Base-by-base conservation (phyloP, 2,329 filamentous ascomycete genomes). In the Ophiostoma triangulosporum region DNA sequence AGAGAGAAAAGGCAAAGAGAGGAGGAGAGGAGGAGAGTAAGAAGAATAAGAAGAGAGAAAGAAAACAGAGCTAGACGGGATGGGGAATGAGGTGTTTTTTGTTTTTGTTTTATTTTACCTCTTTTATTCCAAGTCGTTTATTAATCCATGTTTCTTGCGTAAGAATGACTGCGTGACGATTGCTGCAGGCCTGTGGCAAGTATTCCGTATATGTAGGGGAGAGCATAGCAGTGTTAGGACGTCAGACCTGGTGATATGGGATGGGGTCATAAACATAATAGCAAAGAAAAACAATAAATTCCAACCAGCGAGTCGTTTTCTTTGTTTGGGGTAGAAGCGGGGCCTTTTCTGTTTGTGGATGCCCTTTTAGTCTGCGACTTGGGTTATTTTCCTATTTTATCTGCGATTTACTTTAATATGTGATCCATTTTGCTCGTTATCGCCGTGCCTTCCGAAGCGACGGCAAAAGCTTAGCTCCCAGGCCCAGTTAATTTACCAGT, bases 391-490 rank as follows among this genome's bases (percentile, higher is more conserved):
- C 6, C 26, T 45, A 17, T 29, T 46, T 46, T 29, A 11, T 17
- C 15, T 46, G 26, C 15, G 17, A 46, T 29, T 17, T 29, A 11
- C 3, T 46, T 46, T 31, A 31, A 20, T 46, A 32, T 51, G 48
- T 54, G 35, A 26, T 17, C 32, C 40, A 22, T 52, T 52, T 50
- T 40, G 38, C 20, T 51, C n/a, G 51, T 59, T 59, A 59, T 58
- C 55, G 57, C 58, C 58, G 58, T 53, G 45, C 40, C 40, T 57
- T 58, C 58, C 58, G 58, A 43, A 32, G 48, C 32, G n/a, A 45
- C 43, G 50, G 36, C 49, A 51, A 57, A 53, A 56, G 57, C 55
- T 56, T 57, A 59, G 57, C 58, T 59, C 43, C 48, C 35, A 17
- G 32, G 24, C 48, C 29, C 55, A 50, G 51, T 48, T 40, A 40